phyloP scores from a whole-genome alignment of 805 yeast genomes.

The Teunomyces barrocoloradensis region DNA sequence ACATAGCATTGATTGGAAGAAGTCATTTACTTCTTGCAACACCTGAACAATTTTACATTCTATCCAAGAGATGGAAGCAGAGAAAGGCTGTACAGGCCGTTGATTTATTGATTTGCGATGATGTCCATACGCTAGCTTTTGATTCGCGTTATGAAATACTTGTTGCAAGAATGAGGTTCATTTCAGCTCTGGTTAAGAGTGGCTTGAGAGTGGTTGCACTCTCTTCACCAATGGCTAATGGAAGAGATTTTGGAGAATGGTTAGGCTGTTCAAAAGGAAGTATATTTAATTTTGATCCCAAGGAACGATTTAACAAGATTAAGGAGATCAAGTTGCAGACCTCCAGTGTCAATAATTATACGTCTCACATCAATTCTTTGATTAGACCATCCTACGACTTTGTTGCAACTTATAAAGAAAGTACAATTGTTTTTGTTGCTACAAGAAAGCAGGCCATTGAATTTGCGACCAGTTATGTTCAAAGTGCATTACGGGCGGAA shows the following conservation, averaged over 20 bases:
- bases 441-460: slow-evolving; percentile 53
- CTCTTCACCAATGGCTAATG: slow-evolving; percentile 67
- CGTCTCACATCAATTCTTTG: slow-evolving; percentile 52
- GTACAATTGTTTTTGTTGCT: slow-evolving; percentile 53
- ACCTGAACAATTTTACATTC: slow-evolving; percentile 69
- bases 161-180: slow-evolving; percentile 68
- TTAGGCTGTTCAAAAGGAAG: slow-evolving; percentile 63
- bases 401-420: slow-evolving; percentile 20
- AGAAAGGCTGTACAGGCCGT: slow-evolving; percentile 66
- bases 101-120: slow-evolving; percentile 70
- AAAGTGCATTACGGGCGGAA: slow-evolving; percentile 35
- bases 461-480: slow-evolving; percentile 45
- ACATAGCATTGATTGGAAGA: slow-evolving; percentile 52
- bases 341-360: slow-evolving; percentile 43
- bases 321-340: slow-evolving; percentile 56
- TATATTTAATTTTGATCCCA: slow-evolving; percentile 68
- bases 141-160: slow-evolving; percentile 69
- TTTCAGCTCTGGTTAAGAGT: slow-evolving; percentile 62
- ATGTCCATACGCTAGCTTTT: slow-evolving; percentile 61
- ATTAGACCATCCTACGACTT: slow-evolving; percentile 48
- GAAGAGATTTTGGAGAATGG: slow-evolving; percentile 83
- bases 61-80: slow-evolving; percentile 82
- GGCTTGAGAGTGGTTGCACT: slow-evolving; percentile 64
- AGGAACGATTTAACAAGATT: slow-evolving; percentile 54
- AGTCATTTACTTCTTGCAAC: slow-evolving; percentile 74